Evolutionary conservation across 768 basidiomycete genomes (phyloP), one percentile per base, ranked within the genome.

Genomic region (Amanita pallidorosea): DNA sequence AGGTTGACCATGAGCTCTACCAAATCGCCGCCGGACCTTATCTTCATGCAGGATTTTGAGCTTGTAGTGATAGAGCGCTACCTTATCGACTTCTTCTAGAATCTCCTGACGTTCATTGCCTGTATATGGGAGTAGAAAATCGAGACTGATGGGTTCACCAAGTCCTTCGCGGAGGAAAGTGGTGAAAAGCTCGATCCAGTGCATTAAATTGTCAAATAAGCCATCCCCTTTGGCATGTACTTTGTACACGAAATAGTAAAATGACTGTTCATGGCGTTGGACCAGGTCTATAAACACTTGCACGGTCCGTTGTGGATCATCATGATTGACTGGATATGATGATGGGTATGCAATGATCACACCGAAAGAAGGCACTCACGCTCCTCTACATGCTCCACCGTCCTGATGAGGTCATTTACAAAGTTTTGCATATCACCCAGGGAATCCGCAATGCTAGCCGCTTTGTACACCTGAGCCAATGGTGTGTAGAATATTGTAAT

Each of bases 401-500:
- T 98, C 64, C 73, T 81, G 61, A 98, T 95, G 51, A 99, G 76
- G 63, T 99, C 96, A 55, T 86, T 94, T 58, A 98, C 76, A 61
- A 99, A 99, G 58, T 75, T 89, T 66, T 98, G 96, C 45, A 97
- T 60, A 63, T 98, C 96, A 27, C 80, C 73, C 0, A 99, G 62
- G 1, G 94, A 98, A 63, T 98, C 95, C 9, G 88, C 86, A 49
- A 99, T 97, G 62, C 88, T 96, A 5, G 96, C 96, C 8, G 96
- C 96, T 59, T 88, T 83, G 69, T 98, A 99, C 1, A 98, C 96
- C 61, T 95, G 90, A 2, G 96, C 96, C 22, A 99, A 71, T 2
- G 96, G 96, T 1, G 93, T 70, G 65, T 99, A 99, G 67, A 99
- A 99, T 53, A 99, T 98, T 17, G 96, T 97, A 59, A 99, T 91